Evolutionary conservation across 345 rosid species (phyloP).

Genomic region (Lepidium aucheri): DNA sequence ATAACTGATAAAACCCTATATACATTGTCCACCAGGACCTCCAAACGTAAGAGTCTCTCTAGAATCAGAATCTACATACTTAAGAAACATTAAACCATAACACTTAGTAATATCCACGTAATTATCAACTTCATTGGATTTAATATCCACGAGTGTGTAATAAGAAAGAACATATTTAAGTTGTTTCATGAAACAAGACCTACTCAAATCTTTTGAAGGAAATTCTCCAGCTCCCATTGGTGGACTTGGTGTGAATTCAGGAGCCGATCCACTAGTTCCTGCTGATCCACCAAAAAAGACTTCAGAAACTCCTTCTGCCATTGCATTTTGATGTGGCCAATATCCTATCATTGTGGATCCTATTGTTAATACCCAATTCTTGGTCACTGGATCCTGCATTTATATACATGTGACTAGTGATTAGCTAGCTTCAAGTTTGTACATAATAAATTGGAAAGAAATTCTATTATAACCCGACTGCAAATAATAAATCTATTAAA

Average conservation of each 20-base stretch:
- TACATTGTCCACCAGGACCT: slow-evolving; percentile 23
- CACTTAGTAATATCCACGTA: slow-evolving; percentile 10
- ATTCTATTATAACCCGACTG: neutral
- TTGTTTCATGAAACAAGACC: slow-evolving; percentile 11
- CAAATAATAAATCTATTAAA: no score
- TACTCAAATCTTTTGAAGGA: slow-evolving; percentile 18
- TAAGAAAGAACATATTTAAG: slow-evolving; percentile 15
- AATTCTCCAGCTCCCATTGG: slow-evolving; percentile 21
- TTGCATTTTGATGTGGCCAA: slow-evolving; percentile 19
- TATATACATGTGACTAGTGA: neutral
- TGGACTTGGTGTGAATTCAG: neutral
- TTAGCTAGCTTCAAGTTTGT: neutral
- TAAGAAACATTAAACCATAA: slow-evolving; percentile 9
- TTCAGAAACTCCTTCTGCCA: slow-evolving; percentile 20
- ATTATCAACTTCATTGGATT: slow-evolving; percentile 3
- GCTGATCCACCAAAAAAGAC: slow-evolving; percentile 19
- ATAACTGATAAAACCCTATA: no score
- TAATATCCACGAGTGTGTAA: slow-evolving; percentile 2
- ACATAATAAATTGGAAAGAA: neutral
- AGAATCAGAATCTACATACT: slow-evolving; percentile 8
- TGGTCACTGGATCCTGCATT: slow-evolving; percentile 20
- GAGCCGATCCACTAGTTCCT: neutral
- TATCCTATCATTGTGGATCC: slow-evolving; percentile 15
- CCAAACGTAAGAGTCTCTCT: slow-evolving; percentile 25
- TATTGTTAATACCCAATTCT: slow-evolving; percentile 21